phyloP scores from a whole-genome alignment of 768 basidiomycete species.

The Chiua virens region DNA sequence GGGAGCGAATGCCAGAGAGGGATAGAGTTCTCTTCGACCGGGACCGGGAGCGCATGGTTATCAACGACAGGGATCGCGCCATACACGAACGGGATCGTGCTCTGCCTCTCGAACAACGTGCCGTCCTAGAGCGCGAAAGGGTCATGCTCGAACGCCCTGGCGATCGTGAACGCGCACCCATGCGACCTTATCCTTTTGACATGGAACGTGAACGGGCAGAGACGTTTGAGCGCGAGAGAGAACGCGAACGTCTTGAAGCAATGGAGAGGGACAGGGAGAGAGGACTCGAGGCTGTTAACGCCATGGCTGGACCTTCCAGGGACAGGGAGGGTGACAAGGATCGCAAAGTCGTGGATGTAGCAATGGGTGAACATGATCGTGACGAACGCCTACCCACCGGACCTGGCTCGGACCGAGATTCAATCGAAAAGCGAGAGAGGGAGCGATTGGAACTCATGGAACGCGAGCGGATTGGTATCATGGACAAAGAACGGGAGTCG shows the following conservation, averaged over 20 bases:
- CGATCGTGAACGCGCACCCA: conserved; percentile 26
- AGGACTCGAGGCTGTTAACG: conserved; percentile 18
- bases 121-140: conserved; percentile 23
- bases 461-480: conserved; percentile 15
- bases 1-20: conserved; percentile 23
- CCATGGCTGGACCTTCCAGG: conserved; percentile 8
- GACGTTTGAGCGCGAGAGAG: conserved; percentile 35
- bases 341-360: conserved; percentile 15
- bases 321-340: conserved; percentile 27
- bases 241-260: conserved; percentile 29
- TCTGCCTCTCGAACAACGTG: conserved; percentile 20
- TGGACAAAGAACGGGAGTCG: conserved; percentile 20
- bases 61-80: conserved; percentile 24
- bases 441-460: conserved; percentile 26
- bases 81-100: conserved; percentile 25
- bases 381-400: conserved; percentile 21
- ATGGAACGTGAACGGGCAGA: conserved; percentile 29
- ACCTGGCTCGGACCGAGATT: conserved; percentile 21
- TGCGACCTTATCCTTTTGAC: conserved; percentile 23
- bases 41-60: conserved; percentile 22
- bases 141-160: conserved; percentile 17
- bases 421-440: conserved; percentile 25
- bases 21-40: conserved; percentile 23
- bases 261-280: conserved; percentile 33
- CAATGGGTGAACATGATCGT: conserved; percentile 19